Evolutionary conservation across 2,329 filamentous ascomycete genomes (phyloP).

Genomic region (Apiospora kogelbergensis): DNA sequence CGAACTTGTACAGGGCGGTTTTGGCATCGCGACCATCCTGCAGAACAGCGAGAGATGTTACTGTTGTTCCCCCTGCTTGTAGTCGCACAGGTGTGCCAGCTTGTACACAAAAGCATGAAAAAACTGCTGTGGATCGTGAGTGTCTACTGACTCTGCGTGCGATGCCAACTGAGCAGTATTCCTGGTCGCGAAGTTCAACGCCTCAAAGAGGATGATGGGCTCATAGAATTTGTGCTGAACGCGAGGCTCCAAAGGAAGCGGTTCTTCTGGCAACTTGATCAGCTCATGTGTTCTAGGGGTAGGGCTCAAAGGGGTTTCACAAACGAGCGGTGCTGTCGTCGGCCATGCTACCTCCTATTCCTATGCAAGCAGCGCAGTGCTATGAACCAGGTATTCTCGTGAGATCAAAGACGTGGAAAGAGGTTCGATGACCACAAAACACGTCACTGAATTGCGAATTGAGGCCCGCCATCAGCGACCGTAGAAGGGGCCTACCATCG

Average conservation of each 20-base stretch:
- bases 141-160: not conserved
- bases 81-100: constrained; percentile 16
- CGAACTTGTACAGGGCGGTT: not conserved
- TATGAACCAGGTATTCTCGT: not conserved
- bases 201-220: not conserved
- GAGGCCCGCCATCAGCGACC: not conserved
- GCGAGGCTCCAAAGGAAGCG: not conserved
- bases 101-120: constrained; percentile 14
- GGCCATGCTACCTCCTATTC: not conserved
- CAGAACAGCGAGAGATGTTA: constrained; percentile 15
- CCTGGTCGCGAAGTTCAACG: not conserved
- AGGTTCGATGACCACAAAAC: too few species aligned
- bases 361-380: not conserved
- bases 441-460: too few species aligned
- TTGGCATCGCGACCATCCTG: not conserved
- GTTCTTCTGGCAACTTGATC: not conserved
- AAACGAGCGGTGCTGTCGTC: not conserved
- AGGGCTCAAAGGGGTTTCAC: not conserved
- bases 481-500: not conserved
- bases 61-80: constrained; percentile 10
- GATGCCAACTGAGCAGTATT: not conserved
- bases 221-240: not conserved
- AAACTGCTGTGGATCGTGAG: not conserved
- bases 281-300: not conserved
- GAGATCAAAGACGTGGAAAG: not conserved